phyloP scores from a whole-genome alignment of 495 filamentous ascomycete species.

The Penicillium fimorum region DNA sequence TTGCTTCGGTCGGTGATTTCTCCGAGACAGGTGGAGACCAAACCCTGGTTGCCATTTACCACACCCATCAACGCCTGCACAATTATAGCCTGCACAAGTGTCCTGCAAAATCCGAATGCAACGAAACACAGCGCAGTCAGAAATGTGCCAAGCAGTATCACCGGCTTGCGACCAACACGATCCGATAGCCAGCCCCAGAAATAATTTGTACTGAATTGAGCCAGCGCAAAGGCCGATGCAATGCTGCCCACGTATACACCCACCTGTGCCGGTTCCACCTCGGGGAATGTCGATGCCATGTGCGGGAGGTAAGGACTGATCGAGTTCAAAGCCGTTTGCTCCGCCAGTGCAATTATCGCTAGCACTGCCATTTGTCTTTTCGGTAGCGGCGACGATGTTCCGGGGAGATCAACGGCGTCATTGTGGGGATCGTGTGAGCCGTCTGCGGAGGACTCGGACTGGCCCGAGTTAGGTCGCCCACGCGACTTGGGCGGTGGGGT shows the following conservation, averaged over 20 bases:
- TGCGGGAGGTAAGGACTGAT: conserved; percentile 94
- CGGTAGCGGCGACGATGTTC: conserved; percentile 66
- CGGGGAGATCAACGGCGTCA: conserved; percentile 28
- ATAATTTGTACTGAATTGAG: conserved; percentile 88
- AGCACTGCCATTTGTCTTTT: conserved; percentile 79
- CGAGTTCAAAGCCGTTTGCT: conserved; percentile 94
- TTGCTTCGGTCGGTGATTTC: conserved; percentile 95
- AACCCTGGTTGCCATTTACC: conserved; percentile 84
- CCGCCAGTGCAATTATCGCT: conserved; percentile 83
- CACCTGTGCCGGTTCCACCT: conserved; percentile 65
- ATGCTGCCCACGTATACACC: conserved; percentile 89
- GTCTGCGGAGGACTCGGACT: conserved; percentile 43
- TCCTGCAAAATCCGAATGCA: conserved; percentile 84
- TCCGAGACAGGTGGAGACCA: conserved; percentile 89
- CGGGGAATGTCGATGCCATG: conserved; percentile 84
- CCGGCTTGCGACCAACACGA: conserved; percentile 85
- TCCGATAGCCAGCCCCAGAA: conserved; percentile 94
- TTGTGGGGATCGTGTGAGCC: conserved; percentile 26
- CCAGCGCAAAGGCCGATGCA: conserved; percentile 85
- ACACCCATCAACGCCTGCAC: conserved; percentile 90
- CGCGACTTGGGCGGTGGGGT: conserved; percentile 82
- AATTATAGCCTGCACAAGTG: conserved; percentile 73
- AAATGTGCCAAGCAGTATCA: conserved; percentile 82
- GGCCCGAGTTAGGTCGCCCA: conserved; percentile 56
- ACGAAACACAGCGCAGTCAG: conserved; percentile 77